phyloP scores from a whole-genome alignment of 164 flowering plant species.

The Pachysandra terminalis region DNA sequence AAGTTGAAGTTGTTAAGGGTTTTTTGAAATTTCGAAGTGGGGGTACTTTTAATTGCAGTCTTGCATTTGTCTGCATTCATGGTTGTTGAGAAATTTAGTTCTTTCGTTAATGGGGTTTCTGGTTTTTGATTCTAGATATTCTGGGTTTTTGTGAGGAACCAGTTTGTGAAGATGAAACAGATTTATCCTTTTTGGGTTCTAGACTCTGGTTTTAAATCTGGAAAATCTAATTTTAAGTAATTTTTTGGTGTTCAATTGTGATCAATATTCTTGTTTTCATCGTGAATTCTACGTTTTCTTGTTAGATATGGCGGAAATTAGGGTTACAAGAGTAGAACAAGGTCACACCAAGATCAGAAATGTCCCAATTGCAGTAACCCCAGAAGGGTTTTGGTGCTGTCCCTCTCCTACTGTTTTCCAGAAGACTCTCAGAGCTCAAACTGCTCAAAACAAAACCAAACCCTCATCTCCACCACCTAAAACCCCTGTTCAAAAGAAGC shows the following conservation, averaged over 20 bases:
- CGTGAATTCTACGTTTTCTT: conserved; percentile 1
- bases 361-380: conserved; percentile 98
- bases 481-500: conserved; percentile 44
- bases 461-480: conserved; percentile 48
- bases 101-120: too few species aligned
- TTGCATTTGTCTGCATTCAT: not conserved
- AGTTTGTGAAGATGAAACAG: not conserved
- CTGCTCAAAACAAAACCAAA: conserved; percentile 52
- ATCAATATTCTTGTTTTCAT: not conserved
- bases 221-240: not conserved
- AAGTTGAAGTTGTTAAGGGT: not conserved
- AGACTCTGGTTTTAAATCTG: too few species aligned
- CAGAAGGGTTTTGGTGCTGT: conserved; percentile 99
- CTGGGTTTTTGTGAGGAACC: too few species aligned
- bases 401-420: conserved; percentile 89
- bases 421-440: conserved; percentile 66
- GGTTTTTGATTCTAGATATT: too few species aligned
- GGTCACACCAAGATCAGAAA: conserved; percentile 75
- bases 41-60: not conserved
- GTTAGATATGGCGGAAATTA: conserved; percentile 67
- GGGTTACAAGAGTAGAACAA: conserved; percentile 58
- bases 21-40: not conserved
- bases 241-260: not conserved
- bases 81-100: not conserved
- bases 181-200: not conserved